These are phyloP conservation scores for Colletotrichum gigasporum DNA, from an alignment of 2,329 filamentous ascomycete genomes.

Conservation along the genomic window DNA sequence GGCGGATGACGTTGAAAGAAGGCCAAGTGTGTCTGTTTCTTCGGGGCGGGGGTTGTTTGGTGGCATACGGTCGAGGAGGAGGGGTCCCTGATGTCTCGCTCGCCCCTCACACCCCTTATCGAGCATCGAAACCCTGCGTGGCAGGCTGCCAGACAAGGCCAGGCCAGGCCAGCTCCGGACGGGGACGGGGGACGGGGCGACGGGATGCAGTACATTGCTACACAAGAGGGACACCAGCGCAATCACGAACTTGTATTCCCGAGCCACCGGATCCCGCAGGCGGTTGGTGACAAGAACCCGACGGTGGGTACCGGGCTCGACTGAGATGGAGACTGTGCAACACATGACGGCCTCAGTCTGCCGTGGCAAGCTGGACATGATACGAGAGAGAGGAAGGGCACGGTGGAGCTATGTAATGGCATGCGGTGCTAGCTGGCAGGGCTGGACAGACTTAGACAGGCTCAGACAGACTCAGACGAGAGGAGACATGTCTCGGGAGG, in stretches of 20 bases:
- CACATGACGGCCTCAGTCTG: slow-evolving; percentile 1
- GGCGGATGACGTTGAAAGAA: slow-evolving; percentile 30
- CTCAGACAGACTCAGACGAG: not conserved
- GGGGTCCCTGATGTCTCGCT: slow-evolving; percentile 22
- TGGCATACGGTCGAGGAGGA: not conserved
- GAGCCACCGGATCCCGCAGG: slow-evolving; percentile 29
- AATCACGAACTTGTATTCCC: slow-evolving; percentile 29
- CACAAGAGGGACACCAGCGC: slow-evolving; percentile 27
- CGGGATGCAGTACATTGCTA: not conserved
- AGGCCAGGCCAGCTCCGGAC: not conserved
- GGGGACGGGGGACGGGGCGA: not conserved
- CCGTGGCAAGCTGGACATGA: not conserved
- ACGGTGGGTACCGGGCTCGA: not conserved
- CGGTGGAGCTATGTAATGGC: not conserved
- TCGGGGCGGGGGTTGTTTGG: slow-evolving; percentile 3
- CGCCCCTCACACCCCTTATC: slow-evolving; percentile 25
- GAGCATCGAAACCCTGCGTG: slow-evolving; percentile 4
- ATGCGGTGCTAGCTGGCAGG: not conserved
- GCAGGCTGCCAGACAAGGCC: no score
- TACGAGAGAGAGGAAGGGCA: not conserved
- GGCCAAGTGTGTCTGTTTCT: slow-evolving; percentile 20
- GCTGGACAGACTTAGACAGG: no score
- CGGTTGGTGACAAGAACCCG: slow-evolving; percentile 7
- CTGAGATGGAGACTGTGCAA: slow-evolving; percentile 2
- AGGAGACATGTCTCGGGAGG: slow-evolving; percentile 7